phyloP scores from a whole-genome alignment of 768 basidiomycete genomes.

The Leccinellum albellum region DNA sequence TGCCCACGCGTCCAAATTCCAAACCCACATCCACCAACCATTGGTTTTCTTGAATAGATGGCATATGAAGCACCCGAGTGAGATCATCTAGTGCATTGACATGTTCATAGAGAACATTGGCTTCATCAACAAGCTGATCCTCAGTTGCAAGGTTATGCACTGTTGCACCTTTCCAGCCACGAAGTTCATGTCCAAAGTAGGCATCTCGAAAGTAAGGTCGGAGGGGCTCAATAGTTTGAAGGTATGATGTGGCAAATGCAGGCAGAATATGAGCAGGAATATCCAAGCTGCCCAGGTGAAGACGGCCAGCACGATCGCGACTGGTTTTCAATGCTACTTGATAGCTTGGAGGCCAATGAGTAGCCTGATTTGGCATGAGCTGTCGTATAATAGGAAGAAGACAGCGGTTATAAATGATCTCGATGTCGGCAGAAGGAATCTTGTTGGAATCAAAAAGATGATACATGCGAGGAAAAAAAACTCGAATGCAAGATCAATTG shows the following conservation, averaged over 20 bases:
- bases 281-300: not conserved
- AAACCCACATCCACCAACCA: no score
- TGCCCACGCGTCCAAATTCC: no score
- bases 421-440: not conserved
- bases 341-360: constrained; percentile 1
- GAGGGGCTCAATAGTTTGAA: not conserved
- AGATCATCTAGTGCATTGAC: no score
- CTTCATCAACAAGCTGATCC: no score
- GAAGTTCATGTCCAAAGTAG: no score
- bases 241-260: not conserved
- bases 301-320: not conserved
- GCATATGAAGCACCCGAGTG: no score
- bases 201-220: not conserved
- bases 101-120: no score
- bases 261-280: not conserved
- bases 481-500: not conserved
- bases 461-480: constrained; percentile 7
- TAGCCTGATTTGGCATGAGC: not conserved
- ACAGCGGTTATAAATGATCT: not conserved
- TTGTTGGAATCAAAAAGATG: not conserved
- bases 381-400: not conserved
- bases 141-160: no score
- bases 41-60: no score
- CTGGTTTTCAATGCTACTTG: not conserved
- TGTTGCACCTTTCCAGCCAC: no score